Evolutionary conservation across 176 grass and related monocot species (phyloP), one percentile per base, ranked within the genome.

Genomic region (Carex parvula): DNA sequence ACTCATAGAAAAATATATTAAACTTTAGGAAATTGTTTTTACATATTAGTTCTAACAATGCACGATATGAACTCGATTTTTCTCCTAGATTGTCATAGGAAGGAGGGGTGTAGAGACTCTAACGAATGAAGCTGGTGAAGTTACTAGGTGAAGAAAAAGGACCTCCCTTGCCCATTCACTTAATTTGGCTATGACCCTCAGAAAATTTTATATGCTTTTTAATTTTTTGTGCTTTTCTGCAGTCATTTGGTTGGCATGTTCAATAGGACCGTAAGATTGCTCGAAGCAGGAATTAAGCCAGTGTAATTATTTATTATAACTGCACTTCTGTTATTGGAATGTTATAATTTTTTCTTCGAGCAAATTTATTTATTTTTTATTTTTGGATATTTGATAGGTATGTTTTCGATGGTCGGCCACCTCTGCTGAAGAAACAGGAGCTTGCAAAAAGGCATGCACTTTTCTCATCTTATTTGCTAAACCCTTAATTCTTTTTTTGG

Each of bases 241-340:
- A 95, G 93, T 86, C 96, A 98, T 88, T 91, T 98, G 58, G 89
- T 95, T 77, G 92, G 96, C 57, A 91, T 98, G 91, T 90, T 98
- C 63, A 95, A 93, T 70, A 86, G 93, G 59, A 95, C 89, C 14
- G 61, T 92, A 81, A 93, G 89, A 89, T 88, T 98, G 87, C 83
- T 98, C 13, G 91, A 98, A 82, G 89, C 92, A 53, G 96, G 96
- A 88, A 92, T 98, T 65, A 93, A 98, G 75, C 96, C 93, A 83
- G 91, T 98, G 96, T 98, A 93, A 90, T 83, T n/a, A 26, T 80
- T 62, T 57, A 74, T 81, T 84, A 20, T 67, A 67, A 79, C 14
- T 67, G 48, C 84, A 56, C 32, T 77, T 75, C 35, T 63, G 42
- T 70, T 74, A 9, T 85, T 86, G 22, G 4, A 53, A 39, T 15